Conservation (phyloP, 2,329 filamentous ascomycete genomes). For the Sordariomycetes sp. region DNA sequence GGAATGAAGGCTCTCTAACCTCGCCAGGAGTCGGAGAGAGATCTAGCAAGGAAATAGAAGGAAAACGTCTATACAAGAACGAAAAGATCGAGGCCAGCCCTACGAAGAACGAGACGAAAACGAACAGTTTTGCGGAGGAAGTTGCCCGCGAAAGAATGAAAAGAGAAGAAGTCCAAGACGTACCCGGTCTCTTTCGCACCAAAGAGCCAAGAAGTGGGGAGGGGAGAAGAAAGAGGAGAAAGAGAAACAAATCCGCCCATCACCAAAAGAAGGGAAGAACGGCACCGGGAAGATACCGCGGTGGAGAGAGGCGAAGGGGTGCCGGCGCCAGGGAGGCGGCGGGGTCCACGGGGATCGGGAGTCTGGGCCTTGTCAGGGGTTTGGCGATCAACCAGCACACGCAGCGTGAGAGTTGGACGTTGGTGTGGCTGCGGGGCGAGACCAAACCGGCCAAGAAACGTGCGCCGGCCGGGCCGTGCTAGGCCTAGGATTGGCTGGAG, state of each 20-base stretch:
- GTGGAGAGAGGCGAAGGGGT: background rate
- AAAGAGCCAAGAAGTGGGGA: background rate
- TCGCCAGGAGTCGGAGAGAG: background rate
- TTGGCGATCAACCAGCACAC: background rate
- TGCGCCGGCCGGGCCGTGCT: background rate
- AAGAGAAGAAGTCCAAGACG: background rate
- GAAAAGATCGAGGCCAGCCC: constrained; percentile 6
- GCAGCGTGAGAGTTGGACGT: background rate
- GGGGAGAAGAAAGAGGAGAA: background rate
- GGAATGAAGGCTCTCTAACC: background rate
- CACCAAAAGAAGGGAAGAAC: background rate
- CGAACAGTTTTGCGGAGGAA: background rate
- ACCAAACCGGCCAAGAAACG: background rate
- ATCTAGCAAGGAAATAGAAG: background rate
- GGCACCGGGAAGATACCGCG: background rate
- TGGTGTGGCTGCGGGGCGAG: background rate
- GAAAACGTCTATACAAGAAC: background rate
- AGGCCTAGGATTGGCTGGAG: background rate
- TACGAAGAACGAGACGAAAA: background rate
- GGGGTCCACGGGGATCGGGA: background rate
- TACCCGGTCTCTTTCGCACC: background rate
- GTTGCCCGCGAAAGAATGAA: background rate
- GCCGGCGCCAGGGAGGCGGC: background rate
- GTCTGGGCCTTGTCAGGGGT: background rate
- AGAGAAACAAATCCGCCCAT: background rate